A percentile compares a stretch with the other conserved stretches of the same genome.
These are phyloP conservation scores for Trypanosoma boissoni DNA, from an alignment of 208 protist species.

Conservation along the genomic window DNA sequence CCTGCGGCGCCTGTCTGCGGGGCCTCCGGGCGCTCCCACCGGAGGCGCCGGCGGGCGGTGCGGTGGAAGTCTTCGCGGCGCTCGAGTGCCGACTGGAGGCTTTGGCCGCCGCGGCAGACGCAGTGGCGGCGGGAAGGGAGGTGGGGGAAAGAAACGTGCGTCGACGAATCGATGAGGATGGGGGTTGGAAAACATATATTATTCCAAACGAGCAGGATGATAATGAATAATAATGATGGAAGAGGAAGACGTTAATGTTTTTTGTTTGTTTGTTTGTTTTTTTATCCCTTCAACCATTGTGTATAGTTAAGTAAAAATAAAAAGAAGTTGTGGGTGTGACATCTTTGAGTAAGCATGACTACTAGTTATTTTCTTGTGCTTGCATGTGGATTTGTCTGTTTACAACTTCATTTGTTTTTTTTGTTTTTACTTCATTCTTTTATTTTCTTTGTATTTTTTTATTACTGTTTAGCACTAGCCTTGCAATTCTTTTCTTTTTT, in stretches of 20 bases:
- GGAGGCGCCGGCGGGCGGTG: neutral
- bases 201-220: neutral
- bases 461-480: too few species aligned
- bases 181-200: neutral
- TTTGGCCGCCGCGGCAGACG: constrained; percentile 3
- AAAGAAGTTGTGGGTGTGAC: neutral
- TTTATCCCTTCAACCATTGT: neutral
- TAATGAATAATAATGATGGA: too few species aligned
- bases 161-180: neutral
- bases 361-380: neutral
- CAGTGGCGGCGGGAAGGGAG: neutral
- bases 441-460: too few species aligned
- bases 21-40: neutral
- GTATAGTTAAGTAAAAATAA: constrained; percentile 4
- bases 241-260: constrained; percentile 2
- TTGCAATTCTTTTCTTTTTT: too few species aligned
- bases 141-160: neutral
- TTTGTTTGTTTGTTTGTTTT: neutral
- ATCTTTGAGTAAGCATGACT: neutral
- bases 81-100: constrained; percentile 14
- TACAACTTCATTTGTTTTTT: constrained; percentile 9
- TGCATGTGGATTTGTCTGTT: constrained; percentile 23
- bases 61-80: constrained; percentile 5
- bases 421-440: constrained; percentile 2
- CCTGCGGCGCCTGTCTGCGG: constrained; percentile 6